These are phyloP conservation scores for Pisolithus tinctorius DNA, from an alignment of 768 basidiomycete species.

Conservation along the genomic window DNA sequence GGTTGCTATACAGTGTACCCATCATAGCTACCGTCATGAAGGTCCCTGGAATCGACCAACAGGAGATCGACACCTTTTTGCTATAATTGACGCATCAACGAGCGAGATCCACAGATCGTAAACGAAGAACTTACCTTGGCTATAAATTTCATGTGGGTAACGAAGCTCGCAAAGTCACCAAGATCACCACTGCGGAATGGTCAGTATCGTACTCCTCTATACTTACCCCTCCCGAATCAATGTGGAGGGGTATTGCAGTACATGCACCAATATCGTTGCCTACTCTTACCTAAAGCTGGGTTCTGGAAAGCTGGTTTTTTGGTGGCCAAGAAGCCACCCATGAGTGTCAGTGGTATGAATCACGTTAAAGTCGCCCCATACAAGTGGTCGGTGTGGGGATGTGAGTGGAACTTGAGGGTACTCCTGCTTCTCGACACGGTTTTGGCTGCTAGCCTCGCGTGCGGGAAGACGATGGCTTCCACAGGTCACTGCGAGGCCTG, in stretches of 20 bases:
- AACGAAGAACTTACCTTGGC: constrained; percentile 40
- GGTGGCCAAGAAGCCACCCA: constrained; percentile 81
- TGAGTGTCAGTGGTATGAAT: constrained; percentile 83
- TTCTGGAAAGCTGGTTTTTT: constrained; percentile 64
- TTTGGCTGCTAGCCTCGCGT: constrained; percentile 27
- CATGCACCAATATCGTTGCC: not conserved
- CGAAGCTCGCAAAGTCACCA: constrained; percentile 84
- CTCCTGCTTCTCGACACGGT: constrained; percentile 28
- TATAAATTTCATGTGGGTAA: constrained; percentile 70
- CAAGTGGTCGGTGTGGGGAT: constrained; percentile 58
- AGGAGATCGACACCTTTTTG: constrained; percentile 75
- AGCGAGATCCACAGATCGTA: too few relatives aligned
- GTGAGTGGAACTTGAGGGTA: constrained; percentile 38
- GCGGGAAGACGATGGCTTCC: constrained; percentile 9
- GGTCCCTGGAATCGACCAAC: constrained; percentile 75
- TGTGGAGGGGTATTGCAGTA: not conserved
- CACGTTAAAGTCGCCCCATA: constrained; percentile 89
- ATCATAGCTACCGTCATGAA: constrained; percentile 53
- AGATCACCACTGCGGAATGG: constrained; percentile 42
- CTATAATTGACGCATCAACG: constrained; percentile 19
- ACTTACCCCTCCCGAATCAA: not conserved
- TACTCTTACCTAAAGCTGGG: constrained; percentile 57
- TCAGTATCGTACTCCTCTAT: not conserved
- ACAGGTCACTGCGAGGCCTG: constrained; percentile 15
- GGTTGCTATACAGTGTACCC: not conserved